Base-by-base conservation (phyloP, 176 grass and related monocot species). In the Thinopyrum elongatum region DNA sequence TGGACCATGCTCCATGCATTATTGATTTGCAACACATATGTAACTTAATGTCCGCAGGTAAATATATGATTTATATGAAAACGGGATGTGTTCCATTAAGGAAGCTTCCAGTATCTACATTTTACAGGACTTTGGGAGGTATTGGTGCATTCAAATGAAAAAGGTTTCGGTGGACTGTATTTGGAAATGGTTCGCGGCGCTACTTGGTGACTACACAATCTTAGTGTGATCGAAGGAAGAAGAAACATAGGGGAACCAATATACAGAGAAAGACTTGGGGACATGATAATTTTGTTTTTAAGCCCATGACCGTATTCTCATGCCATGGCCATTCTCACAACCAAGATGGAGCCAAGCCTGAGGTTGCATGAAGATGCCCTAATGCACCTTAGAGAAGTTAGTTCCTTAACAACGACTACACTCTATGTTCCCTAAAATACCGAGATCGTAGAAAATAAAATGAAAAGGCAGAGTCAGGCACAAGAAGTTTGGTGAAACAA, bases 11-110 rank as follows among this genome's bases (percentile, higher is more conserved):
- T 22, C 15, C 22, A 44, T 8, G 29, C 11, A 2, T 86, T 82
- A 80, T 81, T 91, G 82, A 88, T 84, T 46, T 91, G 82, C 80
- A 64, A 53, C 82, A 81, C 88, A 85, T 59, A 70, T 88, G 61
- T 76, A 62, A 69, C 61, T 82, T 67, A 23, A 19, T 91, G 85
- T 77, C 51, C 3, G 65, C 81, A 81, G 74, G 33, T 62, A 80
- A 71, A 26, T 26, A 74, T 82, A 41, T 39, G 31, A 27, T 71
- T 8, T 78, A 57, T 73, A 63, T 31, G 33, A 65, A 84, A 51
- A 49, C 1, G 5, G 38, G 16, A 19, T 61, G 13, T 42, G 3
- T 4, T 82, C 67, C 76, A 28, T 8, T 9, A 49, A 49, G 4
- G 14, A 49, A 49, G 14, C 13, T 49, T 49, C 3, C 7, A 12